Conservation (phyloP, 2,329 filamentous ascomycete species). For the Cryphonectria parasitica region DNA sequence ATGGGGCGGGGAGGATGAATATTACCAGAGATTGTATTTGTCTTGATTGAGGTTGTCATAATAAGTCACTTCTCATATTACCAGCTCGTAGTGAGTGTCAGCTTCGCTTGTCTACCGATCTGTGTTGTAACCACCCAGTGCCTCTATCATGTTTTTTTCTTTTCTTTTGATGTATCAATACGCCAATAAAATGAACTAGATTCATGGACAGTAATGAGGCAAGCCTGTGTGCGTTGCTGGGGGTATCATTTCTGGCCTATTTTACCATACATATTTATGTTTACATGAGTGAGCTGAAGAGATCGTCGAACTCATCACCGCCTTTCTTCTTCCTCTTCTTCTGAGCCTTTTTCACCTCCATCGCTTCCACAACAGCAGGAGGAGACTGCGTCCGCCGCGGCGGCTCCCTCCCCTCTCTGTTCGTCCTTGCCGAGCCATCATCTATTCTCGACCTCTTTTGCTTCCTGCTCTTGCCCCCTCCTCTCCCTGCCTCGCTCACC, state of each 20-base stretch:
- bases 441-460: slow-evolving; percentile 14
- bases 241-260: background rate
- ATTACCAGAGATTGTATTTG: background rate
- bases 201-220: background rate
- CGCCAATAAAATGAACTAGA: too few species aligned
- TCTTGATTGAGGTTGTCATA: background rate
- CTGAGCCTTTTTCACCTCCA: slow-evolving; percentile 45
- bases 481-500: slow-evolving; percentile 26
- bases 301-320: slow-evolving; percentile 71
- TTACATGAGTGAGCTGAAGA: slow-evolving; percentile 66
- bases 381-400: slow-evolving; percentile 40
- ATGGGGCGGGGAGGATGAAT: background rate
- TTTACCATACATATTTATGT: slow-evolving; percentile 20
- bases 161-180: background rate
- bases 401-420: background rate
- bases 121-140: background rate
- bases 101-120: too few species aligned
- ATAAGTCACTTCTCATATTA: background rate
- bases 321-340: slow-evolving; percentile 60
- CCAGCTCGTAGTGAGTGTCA: background rate
- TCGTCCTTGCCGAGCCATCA: background rate
- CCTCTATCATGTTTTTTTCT: too few species aligned
- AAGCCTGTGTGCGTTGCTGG: background rate
- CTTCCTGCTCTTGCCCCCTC: slow-evolving; percentile 25
- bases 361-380: slow-evolving; percentile 38